Conservation (phyloP, 306 rosid species). For the Pyrus bretschneideri region DNA sequence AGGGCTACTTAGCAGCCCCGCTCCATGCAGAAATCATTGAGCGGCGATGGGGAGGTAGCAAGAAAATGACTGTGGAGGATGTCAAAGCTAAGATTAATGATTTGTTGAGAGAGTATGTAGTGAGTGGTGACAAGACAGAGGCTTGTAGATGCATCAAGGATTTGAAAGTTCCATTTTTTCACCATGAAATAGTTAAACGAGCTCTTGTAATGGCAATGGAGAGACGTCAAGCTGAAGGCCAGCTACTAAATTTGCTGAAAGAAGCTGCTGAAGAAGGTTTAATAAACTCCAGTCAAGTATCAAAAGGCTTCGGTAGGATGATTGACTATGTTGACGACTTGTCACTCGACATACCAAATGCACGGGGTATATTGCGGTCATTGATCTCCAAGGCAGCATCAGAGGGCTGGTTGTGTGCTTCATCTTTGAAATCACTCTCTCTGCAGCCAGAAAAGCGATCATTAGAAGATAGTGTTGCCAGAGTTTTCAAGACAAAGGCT, state of each 20-base stretch:
- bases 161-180: conserved; percentile 63
- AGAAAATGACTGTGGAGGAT: conserved; percentile 53
- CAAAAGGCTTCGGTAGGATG: conserved; percentile 56
- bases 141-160: conserved; percentile 64
- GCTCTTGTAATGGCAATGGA: conserved; percentile 81
- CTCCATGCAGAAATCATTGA: conserved; percentile 58
- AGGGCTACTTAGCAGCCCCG: conserved; percentile 59
- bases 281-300: conserved; percentile 57
- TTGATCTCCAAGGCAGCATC: conserved; percentile 61
- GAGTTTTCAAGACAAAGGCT: conserved; percentile 48
- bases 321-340: conserved; percentile 61
- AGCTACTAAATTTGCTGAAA: conserved; percentile 45
- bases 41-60: conserved; percentile 65
- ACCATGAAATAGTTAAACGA: conserved; percentile 58
- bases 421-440: conserved; percentile 52
- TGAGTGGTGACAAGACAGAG: conserved; percentile 69
- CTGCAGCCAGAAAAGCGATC: conserved; percentile 29
- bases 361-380: conserved; percentile 36
- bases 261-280: conserved; percentile 67
- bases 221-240: conserved; percentile 49
- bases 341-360: conserved; percentile 67
- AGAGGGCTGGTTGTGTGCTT: conserved; percentile 71
- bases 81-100: conserved; percentile 54
- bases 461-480: conserved; percentile 36
- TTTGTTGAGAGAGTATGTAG: conserved; percentile 53